Base-by-base conservation (phyloP, 768 basidiomycete genomes). In the Cystobasidium tubakii region DNA sequence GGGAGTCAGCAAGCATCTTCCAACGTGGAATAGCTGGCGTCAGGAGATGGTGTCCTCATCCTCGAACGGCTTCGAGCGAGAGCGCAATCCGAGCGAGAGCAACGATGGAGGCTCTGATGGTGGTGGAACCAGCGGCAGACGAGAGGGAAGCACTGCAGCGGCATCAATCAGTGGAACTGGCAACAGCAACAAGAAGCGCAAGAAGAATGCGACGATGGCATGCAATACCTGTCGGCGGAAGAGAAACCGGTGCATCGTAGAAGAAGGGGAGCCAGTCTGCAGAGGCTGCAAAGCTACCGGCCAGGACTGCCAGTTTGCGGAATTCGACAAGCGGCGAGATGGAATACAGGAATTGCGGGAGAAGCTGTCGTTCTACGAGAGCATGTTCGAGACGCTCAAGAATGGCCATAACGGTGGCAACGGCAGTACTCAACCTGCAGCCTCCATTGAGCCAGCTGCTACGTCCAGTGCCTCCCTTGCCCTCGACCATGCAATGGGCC, bases 131-230 rank as follows among this genome's bases (percentile, higher is more conserved):
- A 6, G 13, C 57, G 29, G 25, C 57, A 60, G 46, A 50, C 7
- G 46, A 50, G 46, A 29, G 27, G 21, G 21, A 25, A 60, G 27
- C 23, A 60, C 46, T 4, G 27, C 57, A 60, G 17, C 57, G 27
- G 27, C 57, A 25, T 6, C 29, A 6, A 60, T 6, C 57, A 60
- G 23, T 25, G 27, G 57, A 6, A 34, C 6, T n/a, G 27, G 57
- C 57, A 60, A 25, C 57, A 60, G 33, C 33, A 15, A 13, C 25
- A 60, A 60, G 57, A 60, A 60, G 33, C 57, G 57, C 57, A 60
- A 60, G 57, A 60, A 60, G 57, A 60, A 60, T 31, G 57, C 57
- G 23, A 60, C 57, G 25, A 60, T 60, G 57, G 57, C 57, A 25
- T 60, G 57, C 57, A 60, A 60, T 25, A 34, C 25, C 4, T 60